Conservation (phyloP, 495 filamentous ascomycete species). For the Tuber brumale region DNA sequence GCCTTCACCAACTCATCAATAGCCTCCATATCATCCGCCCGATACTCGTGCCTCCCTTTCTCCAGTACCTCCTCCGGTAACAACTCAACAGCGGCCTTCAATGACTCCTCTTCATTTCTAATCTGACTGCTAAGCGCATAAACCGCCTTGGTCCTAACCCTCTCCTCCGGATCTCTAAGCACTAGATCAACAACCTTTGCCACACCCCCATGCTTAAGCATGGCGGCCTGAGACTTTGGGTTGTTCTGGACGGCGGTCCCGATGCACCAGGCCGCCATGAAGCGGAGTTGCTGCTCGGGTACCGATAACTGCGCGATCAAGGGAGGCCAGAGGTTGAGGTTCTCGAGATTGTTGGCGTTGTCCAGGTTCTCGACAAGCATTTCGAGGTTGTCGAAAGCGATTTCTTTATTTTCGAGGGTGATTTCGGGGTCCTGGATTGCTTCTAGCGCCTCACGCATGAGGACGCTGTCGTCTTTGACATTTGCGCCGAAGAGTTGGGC, state of each 20-base stretch:
- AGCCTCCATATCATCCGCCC: constrained; percentile 67
- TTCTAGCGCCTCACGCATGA: constrained; percentile 77
- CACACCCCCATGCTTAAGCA: constrained; percentile 65
- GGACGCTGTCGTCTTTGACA: constrained; percentile 75
- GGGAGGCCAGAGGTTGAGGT: constrained; percentile 71
- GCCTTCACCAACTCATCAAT: constrained; percentile 51
- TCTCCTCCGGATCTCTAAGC: constrained; percentile 52
- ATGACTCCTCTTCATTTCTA: constrained; percentile 76
- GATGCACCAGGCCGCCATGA: constrained; percentile 84
- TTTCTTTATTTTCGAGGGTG: constrained; percentile 67
- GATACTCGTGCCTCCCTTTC: constrained; percentile 46
- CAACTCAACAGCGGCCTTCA: constrained; percentile 56
- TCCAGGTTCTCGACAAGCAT: constrained; percentile 85
- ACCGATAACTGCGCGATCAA: constrained; percentile 61
- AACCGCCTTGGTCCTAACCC: constrained; percentile 76
- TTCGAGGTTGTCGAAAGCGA: constrained; percentile 94
- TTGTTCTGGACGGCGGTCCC: constrained; percentile 97
- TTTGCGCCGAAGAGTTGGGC: constrained; percentile 62
- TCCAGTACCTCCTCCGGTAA: constrained; percentile 57
- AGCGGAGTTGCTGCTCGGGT: constrained; percentile 63
- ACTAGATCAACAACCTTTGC: constrained; percentile 61
- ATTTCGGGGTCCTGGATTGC: constrained; percentile 58
- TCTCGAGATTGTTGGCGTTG: constrained; percentile 87
- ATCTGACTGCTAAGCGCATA: constrained; percentile 76
- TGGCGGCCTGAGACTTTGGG: constrained; percentile 66